phyloP scores from a whole-genome alignment of 192 early-diverging fungal species.

The Dimargaris xerosporica region DNA sequence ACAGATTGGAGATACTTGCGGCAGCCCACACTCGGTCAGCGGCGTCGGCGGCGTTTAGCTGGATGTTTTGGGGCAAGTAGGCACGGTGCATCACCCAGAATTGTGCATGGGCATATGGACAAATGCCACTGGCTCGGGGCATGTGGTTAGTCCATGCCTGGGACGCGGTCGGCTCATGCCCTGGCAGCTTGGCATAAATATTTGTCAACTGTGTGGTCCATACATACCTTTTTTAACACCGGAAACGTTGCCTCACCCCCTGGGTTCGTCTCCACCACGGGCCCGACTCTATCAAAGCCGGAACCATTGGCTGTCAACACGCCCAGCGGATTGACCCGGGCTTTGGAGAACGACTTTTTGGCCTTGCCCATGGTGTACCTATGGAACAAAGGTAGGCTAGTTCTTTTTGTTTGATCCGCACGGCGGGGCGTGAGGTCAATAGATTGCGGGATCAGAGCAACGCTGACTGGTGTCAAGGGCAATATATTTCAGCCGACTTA shows the following conservation, averaged over 20 bases:
- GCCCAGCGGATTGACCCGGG: slow-evolving; percentile 23
- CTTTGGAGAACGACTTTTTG: slow-evolving; percentile 27
- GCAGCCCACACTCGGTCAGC: slow-evolving; percentile 81
- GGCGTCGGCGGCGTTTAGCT: slow-evolving; percentile 47
- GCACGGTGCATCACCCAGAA: too few relatives aligned
- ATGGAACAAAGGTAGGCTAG: neutral
- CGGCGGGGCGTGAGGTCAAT: too few relatives aligned
- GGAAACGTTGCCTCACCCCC: neutral
- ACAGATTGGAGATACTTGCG: slow-evolving; percentile 67
- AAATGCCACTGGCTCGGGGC: slow-evolving; percentile 4
- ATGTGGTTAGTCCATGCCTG: neutral
- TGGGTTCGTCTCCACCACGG: slow-evolving; percentile 21
- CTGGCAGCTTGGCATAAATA: neutral
- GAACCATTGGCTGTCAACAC: slow-evolving; percentile 16
- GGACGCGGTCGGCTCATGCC: neutral
- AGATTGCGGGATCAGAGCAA: too few relatives aligned
- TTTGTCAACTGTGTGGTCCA: neutral
- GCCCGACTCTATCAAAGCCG: slow-evolving; percentile 17
- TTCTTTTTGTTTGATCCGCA: too few relatives aligned
- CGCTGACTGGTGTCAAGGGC: too few relatives aligned
- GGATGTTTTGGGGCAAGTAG: neutral
- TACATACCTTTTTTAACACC: slow-evolving; percentile 4
- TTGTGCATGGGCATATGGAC: too few relatives aligned
- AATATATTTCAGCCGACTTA: too few relatives aligned
- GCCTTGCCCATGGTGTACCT: slow-evolving; percentile 24